phyloP scores from a whole-genome alignment of 805 yeast species.

The Metschnikowia peoriensis region DNA sequence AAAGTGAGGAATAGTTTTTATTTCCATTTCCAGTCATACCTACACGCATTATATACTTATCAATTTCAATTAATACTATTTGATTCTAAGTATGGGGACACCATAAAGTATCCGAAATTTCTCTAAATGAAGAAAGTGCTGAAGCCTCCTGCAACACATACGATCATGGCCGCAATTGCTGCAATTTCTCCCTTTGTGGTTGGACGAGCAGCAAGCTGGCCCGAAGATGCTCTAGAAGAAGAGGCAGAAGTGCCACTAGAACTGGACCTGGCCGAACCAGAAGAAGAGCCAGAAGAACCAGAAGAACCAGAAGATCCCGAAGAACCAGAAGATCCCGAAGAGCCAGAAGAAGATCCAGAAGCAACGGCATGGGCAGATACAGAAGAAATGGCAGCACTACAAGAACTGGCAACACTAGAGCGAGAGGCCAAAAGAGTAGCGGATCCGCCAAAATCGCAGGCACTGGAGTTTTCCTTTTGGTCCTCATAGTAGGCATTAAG shows the following conservation, averaged over 20 bases:
- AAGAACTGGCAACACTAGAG: constrained; percentile 27
- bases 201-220: constrained; percentile 21
- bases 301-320: constrained; percentile 20
- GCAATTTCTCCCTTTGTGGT: constrained; percentile 32
- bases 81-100: too few relatives aligned
- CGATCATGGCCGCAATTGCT: constrained; percentile 32
- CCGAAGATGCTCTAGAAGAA: constrained; percentile 20
- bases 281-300: constrained; percentile 23
- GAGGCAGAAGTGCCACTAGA: constrained; percentile 21
- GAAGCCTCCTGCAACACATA: constrained; percentile 46
- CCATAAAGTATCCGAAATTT: background rate
- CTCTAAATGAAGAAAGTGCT: constrained; percentile 29
- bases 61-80: background rate
- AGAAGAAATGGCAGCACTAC: constrained; percentile 24
- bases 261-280: constrained; percentile 22
- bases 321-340: constrained; percentile 22
- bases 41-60: background rate
- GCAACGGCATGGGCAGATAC: constrained; percentile 18
- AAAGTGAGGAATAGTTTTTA: constrained; percentile 1
- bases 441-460: constrained; percentile 40
- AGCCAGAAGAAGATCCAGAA: constrained; percentile 12
- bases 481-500: constrained; percentile 57
- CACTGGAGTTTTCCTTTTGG: constrained; percentile 13
- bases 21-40: background rate
- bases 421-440: constrained; percentile 44